A percentile compares a stretch with the other conserved stretches of the same genome.
These are phyloP conservation scores for Cadophora malorum DNA, from an alignment of 2,329 filamentous ascomycete genomes.

Conservation along the genomic window DNA sequence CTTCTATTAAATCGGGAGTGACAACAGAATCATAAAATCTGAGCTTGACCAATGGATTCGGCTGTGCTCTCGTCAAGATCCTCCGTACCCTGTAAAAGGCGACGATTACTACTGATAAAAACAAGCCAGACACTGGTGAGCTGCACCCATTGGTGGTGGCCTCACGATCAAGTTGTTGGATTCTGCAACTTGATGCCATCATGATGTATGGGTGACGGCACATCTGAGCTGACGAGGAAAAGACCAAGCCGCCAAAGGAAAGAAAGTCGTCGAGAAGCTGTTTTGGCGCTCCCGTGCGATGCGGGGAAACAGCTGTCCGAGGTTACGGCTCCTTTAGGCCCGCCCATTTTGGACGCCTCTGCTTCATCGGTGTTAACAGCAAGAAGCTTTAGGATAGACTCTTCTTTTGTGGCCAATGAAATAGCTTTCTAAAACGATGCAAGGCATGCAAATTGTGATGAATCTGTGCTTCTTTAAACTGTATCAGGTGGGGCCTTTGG, in stretches of 20 bases:
- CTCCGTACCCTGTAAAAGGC: not conserved
- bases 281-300: not conserved
- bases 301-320: slow-evolving; percentile 9
- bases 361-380: not conserved
- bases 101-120: not conserved
- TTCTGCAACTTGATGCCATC: slow-evolving; percentile 5
- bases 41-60: not conserved
- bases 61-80: not conserved
- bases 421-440: not conserved
- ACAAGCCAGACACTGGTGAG: not conserved
- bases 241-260: not conserved
- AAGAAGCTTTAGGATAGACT: not conserved
- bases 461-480: not conserved
- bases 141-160: not conserved
- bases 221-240: not conserved
- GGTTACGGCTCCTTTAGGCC: not conserved
- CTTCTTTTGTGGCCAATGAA: not conserved
- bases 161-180: not conserved
- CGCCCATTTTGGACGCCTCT: slow-evolving; percentile 1
- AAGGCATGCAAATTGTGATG: slow-evolving; percentile 3
- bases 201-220: not conserved
- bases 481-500: not conserved
- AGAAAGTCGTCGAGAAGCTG: not conserved
- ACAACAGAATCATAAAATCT: not conserved
- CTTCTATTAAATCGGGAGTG: not conserved